These are phyloP conservation scores for Hansenula lynferdii DNA, from an alignment of 1,139 yeast genomes.

Conservation along the genomic window DNA sequence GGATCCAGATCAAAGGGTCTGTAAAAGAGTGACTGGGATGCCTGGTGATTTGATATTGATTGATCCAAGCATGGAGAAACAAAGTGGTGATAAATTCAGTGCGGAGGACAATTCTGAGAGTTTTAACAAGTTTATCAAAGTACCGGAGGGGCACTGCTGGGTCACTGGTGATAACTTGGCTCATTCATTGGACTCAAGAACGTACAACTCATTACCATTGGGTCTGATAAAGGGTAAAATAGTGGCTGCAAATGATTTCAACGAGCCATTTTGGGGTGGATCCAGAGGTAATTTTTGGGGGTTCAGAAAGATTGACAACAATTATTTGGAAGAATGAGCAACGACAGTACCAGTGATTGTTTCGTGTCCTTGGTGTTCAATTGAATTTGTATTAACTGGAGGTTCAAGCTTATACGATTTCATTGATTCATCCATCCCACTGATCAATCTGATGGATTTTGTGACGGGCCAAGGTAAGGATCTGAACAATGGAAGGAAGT, in stretches of 20 bases:
- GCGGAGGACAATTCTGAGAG: conserved; percentile 21
- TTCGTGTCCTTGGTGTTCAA: background rate
- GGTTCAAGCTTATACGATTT: conserved; percentile 12
- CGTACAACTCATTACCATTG: conserved; percentile 85
- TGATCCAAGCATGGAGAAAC: conserved; percentile 61
- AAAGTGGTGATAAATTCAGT: background rate
- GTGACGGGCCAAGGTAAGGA: conserved; percentile 71
- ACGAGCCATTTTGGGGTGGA: conserved; percentile 29
- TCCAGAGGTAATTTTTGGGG: conserved; percentile 40
- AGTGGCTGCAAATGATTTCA: conserved; percentile 51
- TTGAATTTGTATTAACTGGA: no score
- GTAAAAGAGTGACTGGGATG: conserved; percentile 93
- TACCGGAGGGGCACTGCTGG: conserved; percentile 95
- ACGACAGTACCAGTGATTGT: background rate
- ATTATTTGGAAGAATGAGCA: conserved; percentile 24
- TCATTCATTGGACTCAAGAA: conserved; percentile 86
- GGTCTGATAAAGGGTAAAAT: conserved; percentile 86
- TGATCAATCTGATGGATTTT: conserved; percentile 42
- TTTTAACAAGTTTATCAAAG: conserved; percentile 54
- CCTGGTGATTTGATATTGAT: conserved; percentile 83
- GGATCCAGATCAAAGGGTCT: conserved; percentile 79
- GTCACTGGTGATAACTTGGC: conserved; percentile 91
- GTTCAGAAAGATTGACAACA: conserved; percentile 50
- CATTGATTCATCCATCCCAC: conserved; percentile 66
- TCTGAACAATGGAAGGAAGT: conserved; percentile 65